Evolutionary conservation across 306 rosid genomes (phyloP).

Genomic region (Glycyrrhiza uralensis): DNA sequence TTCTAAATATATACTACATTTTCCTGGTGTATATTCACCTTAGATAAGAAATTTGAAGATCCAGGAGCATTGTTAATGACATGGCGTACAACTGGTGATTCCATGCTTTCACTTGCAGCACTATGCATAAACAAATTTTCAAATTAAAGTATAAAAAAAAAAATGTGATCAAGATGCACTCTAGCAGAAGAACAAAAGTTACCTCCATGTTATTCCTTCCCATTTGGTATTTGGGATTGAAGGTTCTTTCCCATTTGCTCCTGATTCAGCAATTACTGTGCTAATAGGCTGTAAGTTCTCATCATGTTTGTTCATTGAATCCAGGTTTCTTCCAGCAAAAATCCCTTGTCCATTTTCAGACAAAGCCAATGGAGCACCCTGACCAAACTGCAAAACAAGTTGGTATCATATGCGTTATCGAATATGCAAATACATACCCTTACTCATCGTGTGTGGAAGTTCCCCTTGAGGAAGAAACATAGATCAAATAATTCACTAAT

Average conservation of each 20-base stretch:
- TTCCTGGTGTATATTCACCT: neutral
- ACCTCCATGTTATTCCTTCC: constrained; percentile 26
- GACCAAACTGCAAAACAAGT: constrained; percentile 13
- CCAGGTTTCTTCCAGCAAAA: neutral
- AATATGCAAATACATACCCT: no score
- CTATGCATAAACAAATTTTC: no score
- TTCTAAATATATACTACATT: neutral
- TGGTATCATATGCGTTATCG: no score
- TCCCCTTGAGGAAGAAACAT: no score
- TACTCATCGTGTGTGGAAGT: no score
- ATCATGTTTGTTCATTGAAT: neutral
- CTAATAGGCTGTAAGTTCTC: neutral
- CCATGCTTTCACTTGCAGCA: no score
- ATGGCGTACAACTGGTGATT: no score
- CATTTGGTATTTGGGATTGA: neutral
- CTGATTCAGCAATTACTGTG: neutral
- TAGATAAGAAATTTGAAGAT: neutral
- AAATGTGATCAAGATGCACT: no score
- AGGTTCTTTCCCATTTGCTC: neutral
- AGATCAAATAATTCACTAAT: no score
- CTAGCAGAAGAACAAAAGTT: no score
- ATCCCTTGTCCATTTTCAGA: neutral
- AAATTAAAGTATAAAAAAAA: no score
- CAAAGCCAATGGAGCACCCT: constrained; percentile 9
- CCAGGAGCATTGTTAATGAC: constrained; percentile 16